Evolutionary conservation across 106 monocot species (phyloP), one percentile per base, ranked within the genome.

Genomic region (Hemerocallis citrina): DNA sequence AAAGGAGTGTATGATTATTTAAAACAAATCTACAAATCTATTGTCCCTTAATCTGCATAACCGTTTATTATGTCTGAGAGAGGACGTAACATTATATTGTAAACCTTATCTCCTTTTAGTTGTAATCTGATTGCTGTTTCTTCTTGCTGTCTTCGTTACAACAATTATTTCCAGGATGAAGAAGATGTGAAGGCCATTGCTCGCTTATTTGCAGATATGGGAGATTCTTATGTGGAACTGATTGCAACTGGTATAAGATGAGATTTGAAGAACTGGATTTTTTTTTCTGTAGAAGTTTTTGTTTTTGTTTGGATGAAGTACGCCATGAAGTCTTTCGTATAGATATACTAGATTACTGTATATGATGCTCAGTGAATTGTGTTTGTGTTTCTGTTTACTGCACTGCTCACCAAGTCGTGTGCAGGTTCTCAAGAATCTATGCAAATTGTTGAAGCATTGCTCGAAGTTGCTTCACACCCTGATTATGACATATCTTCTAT

Each of bases 131-230:
- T 47, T 52, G 14, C 28, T 29, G 28, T 55, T 55, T 11, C 3
- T 35, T 28, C 3, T 35, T 28, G n/a, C 24, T 20, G 40, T 34
- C 25, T 61, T 42, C 5, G 20, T 62, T 22, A 61, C 52, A 39
- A 29, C 31, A 24, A 19, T 54, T 14, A 27, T 75, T 48, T 51
- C n/a, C 74, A 96, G 95, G 95, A 91, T 77, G 90, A 91, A 45
- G 95, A 96, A 77, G 95, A 96, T 76, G 71, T 96, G 64, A 96
- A 96, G 69, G 90, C 95, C 36, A 81, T 96, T 79, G 95, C 95
- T 69, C 90, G 95, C 31, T 76, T 96, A 65, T 91, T 90, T 84
- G 86, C 95, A 7, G 90, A 90, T 64, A 81, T 96, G 95, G 95
- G 95, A 24, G 95, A 96, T 74, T 84, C 84, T 34, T 96, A 96